These are phyloP conservation scores for Solanum megistacrolobum DNA, from an alignment of 257 asterid species.

Conservation along the genomic window DNA sequence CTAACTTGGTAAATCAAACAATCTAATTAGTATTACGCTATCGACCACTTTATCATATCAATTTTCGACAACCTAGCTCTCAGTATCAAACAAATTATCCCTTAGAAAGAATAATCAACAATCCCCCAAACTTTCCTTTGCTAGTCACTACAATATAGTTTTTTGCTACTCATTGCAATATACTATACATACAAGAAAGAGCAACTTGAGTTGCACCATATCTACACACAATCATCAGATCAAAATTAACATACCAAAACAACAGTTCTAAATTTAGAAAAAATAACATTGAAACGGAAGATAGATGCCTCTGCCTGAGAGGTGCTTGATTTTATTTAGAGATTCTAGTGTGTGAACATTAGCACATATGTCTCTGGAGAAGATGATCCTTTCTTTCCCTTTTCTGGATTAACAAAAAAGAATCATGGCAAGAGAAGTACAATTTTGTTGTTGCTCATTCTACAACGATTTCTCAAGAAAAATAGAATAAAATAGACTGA, in stretches of 20 bases:
- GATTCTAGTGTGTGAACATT: not conserved
- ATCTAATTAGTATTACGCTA: not conserved
- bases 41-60: not conserved
- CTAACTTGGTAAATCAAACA: not conserved
- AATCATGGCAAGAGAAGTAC: not conserved
- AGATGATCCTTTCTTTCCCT: not conserved
- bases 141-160: not conserved
- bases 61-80: not conserved
- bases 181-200: not conserved
- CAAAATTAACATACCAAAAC: not conserved
- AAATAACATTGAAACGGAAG: not conserved
- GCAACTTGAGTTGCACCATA: not conserved
- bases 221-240: not conserved
- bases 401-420: not conserved
- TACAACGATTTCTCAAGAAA: not conserved
- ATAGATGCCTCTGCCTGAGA: not conserved
- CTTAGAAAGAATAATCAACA: not conserved
- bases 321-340: not conserved
- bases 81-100: not conserved
- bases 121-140: not conserved
- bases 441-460: not conserved
- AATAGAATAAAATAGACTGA: not conserved
- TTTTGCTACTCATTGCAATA: not conserved
- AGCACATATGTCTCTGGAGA: not conserved
- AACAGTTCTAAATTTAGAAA: too few species aligned